These are phyloP conservation scores for Sordaria brevicollis DNA, from an alignment of 495 filamentous ascomycete genomes.

Conservation along the genomic window DNA sequence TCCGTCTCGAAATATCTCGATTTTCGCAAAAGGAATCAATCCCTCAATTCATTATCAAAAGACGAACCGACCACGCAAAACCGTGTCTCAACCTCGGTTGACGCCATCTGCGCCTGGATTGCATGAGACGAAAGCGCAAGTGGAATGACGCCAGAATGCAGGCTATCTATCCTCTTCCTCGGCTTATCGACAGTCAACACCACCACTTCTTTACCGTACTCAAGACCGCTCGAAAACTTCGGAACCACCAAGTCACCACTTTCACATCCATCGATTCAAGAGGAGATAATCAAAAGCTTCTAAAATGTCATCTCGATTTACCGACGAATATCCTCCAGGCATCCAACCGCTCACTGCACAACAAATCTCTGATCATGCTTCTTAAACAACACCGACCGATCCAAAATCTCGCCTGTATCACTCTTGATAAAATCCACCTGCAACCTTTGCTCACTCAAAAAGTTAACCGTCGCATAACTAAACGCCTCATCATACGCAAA, in stretches of 20 bases:
- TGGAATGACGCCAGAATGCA: background rate
- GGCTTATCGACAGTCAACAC: background rate
- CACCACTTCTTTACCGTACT: background rate
- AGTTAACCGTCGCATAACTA: conserved; percentile 36
- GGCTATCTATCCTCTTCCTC: background rate
- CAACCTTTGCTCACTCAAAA: conserved; percentile 20
- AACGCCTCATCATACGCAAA: conserved; percentile 49
- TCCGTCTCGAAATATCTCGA: background rate
- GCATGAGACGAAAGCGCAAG: background rate
- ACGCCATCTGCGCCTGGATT: background rate
- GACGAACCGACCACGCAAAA: background rate
- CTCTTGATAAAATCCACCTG: conserved; percentile 36
- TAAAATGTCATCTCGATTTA: background rate
- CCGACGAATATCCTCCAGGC: background rate
- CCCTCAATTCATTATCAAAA: background rate
- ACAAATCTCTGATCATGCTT: conserved; percentile 40
- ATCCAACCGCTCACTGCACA: conserved; percentile 19
- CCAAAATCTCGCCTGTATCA: conserved; percentile 39
- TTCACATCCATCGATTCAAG: background rate
- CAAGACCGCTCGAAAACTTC: background rate
- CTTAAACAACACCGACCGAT: conserved; percentile 44
- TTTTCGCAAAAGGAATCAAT: background rate
- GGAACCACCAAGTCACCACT: background rate
- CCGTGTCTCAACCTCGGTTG: background rate
- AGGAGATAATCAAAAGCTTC: background rate